These are phyloP conservation scores for Penicillium robsamsonii DNA, from an alignment of 495 filamentous ascomycete genomes.

Conservation along the genomic window DNA sequence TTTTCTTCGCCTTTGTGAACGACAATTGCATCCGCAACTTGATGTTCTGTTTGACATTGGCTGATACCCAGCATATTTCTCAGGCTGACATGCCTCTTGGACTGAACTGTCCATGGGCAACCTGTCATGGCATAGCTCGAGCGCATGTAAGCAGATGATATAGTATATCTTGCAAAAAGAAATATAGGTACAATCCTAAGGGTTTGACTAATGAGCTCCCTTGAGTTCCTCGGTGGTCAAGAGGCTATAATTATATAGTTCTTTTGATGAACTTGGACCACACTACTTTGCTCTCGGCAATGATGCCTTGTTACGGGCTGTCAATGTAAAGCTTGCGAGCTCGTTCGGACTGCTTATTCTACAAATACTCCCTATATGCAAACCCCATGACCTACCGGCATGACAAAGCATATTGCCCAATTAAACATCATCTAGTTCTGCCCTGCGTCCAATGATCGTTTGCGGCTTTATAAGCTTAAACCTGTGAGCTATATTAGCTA, in stretches of 20 bases:
- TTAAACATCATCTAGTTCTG: not conserved
- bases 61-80: not conserved
- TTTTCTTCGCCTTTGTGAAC: not conserved
- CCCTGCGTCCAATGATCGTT: not conserved
- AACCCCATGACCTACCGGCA: not conserved
- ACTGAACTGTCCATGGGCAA: not conserved
- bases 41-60: not conserved
- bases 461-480: not conserved
- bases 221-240: not conserved
- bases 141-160: not conserved
- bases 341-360: not conserved
- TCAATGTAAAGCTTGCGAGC: not conserved
- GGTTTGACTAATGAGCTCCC: too few relatives aligned
- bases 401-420: not conserved
- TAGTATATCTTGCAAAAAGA: not conserved
- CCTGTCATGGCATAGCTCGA: not conserved
- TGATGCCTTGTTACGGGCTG: not conserved
- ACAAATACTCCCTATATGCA: not conserved
- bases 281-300: not conserved
- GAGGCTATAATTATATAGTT: not conserved
- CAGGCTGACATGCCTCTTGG: not conserved
- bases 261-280: not conserved
- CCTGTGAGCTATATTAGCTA: not conserved
- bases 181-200: not conserved
- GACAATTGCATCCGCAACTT: not conserved